Percentiles rank a stretch among this genome's conserved stretches.
These are phyloP conservation scores for Podila epicladia DNA, from an alignment of 192 early-diverging fungal species.

Conservation along the genomic window DNA sequence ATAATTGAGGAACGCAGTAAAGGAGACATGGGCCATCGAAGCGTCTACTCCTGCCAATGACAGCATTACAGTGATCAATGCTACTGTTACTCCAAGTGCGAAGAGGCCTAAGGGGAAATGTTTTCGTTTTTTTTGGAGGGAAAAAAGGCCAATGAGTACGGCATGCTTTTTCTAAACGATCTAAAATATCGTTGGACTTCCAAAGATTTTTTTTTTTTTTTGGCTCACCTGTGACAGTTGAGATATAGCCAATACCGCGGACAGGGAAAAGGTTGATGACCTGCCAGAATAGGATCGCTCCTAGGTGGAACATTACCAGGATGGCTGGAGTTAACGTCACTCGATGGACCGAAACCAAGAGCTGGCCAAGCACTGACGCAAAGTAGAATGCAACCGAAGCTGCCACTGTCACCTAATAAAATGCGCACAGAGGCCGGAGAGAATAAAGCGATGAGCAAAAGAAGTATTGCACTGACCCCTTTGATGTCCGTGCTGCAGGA, in stretches of 20 bases:
- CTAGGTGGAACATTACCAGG: slow-evolving; percentile 42
- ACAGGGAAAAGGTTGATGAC: slow-evolving; percentile 21
- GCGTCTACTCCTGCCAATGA: slow-evolving; percentile 16
- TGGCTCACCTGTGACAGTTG: slow-evolving; percentile 15
- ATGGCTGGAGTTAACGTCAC: slow-evolving; percentile 15
- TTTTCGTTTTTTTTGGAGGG: neutral
- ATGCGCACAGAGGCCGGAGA: too few species aligned
- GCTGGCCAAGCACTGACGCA: slow-evolving; percentile 23
- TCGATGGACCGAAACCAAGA: slow-evolving; percentile 20
- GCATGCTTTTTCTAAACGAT: neutral
- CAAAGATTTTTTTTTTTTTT: neutral
- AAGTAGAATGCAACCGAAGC: slow-evolving; percentile 41
- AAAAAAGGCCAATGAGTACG: neutral
- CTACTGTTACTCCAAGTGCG: slow-evolving; percentile 13
- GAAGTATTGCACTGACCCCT: neutral
- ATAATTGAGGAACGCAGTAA: slow-evolving; percentile 41
- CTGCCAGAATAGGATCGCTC: slow-evolving; percentile 29
- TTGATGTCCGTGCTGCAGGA: neutral
- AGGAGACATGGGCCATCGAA: slow-evolving; percentile 17
- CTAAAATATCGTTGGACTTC: too few species aligned
- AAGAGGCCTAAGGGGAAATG: slow-evolving; percentile 10
- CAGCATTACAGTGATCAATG: slow-evolving; percentile 21
- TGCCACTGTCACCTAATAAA: slow-evolving; percentile 28
- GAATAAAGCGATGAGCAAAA: neutral
- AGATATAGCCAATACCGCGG: slow-evolving; percentile 28